These are phyloP conservation scores for Sphagnum fallax DNA, from an alignment of 228 moss, liverwort and hornwort species.

Conservation along the genomic window DNA sequence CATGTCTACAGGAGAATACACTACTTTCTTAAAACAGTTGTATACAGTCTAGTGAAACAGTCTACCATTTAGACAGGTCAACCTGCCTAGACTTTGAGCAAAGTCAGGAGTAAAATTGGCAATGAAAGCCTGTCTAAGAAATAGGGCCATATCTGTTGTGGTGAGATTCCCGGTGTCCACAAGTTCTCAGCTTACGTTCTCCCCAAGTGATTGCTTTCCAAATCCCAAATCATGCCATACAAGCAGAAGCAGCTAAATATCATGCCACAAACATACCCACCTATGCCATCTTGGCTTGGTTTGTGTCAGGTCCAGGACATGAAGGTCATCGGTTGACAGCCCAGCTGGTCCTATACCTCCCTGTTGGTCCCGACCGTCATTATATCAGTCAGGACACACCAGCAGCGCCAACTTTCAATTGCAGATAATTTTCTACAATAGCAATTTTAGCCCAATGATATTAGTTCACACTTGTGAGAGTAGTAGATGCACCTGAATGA, in stretches of 20 bases:
- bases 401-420: background rate
- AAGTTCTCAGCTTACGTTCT: too few species aligned
- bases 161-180: too few species aligned
- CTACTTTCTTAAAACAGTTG: too few species aligned
- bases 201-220: too few species aligned
- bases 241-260: background rate
- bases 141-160: too few species aligned
- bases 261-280: conserved; percentile 3
- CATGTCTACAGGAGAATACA: too few species aligned
- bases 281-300: conserved; percentile 79
- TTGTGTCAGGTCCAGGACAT: conserved; percentile 78
- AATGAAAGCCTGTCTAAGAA: too few species aligned
- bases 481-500: conserved; percentile 54
- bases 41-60: too few species aligned
- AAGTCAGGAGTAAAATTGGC: too few species aligned
- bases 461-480: background rate
- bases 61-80: too few species aligned
- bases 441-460: background rate
- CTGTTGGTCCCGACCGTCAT: conserved; percentile 15
- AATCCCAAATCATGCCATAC: too few species aligned
- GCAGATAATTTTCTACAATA: background rate
- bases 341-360: conserved; percentile 86
- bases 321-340: conserved; percentile 81
- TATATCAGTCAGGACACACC: background rate
- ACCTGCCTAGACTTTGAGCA: too few species aligned